Base-by-base conservation (phyloP, 768 basidiomycete genomes). In the Lactarius hatsudake region DNA sequence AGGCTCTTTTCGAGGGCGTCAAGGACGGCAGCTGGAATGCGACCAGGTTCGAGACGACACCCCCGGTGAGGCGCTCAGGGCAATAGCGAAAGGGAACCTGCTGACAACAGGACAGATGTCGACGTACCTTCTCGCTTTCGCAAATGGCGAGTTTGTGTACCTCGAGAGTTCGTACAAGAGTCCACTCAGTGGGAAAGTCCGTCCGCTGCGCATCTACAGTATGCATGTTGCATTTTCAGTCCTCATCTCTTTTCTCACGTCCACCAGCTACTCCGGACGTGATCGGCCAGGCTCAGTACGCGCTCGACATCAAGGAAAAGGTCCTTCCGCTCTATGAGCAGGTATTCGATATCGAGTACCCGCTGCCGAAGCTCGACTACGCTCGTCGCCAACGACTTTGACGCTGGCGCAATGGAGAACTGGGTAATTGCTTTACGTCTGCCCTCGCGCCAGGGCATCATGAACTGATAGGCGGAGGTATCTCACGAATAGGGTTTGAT, bases 331-430 rank as follows among this genome's bases (percentile, higher is more conserved):
- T 94, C 23, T 98, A 96, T 76, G 96, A 98, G 78, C 81, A 89
- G 74, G 84, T 96, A 63, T 98, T 98, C 74, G 88, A 96, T 71
- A 88, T 98, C 70, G 90, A 90, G 65, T 98, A 89, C 76, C 94
- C 96, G 30, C 83, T 98, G 32, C 93, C 94, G 7, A 98, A 98
- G 80, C 83, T 98, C 54, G 96, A 98, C 74, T n/a, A 96, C 95
- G 2, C 82, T 98, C 18, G 92, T 94, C 63, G 94, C 87, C 5
- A 85, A 84, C 61, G 95, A 97, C 75, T 97, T 97, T 71, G 94
- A 96, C 73, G 88, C 90, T 38, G 92, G 89, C 80, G 76, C 90
- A 5, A 95, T 96, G 95, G 96, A 97, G 77, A 95, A 94, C 76
- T 94, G 91, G 91, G 85, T 82, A 73, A 60, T 53, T 0, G 32